Evolutionary conservation across 1,139 yeast species (phyloP).

Genomic region (Lipomyces yarrowii): DNA sequence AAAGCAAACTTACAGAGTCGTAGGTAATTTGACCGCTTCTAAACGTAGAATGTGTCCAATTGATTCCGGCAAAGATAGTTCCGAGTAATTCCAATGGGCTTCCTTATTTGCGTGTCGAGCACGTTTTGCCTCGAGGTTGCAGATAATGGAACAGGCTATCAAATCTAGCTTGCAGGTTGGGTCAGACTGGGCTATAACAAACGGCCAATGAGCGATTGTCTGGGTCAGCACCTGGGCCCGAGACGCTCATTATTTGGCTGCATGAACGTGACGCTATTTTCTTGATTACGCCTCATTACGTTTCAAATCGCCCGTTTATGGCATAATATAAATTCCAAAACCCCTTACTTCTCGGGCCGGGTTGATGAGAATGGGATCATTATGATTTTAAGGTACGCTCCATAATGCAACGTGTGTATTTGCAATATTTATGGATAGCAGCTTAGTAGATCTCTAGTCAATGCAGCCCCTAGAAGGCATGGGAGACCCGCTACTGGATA

Average conservation of each 20-base stretch:
- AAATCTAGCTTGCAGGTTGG: too few species aligned
- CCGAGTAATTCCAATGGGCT: background rate
- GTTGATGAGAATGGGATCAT: too few species aligned
- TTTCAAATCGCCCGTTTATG: too few species aligned
- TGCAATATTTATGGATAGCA: background rate
- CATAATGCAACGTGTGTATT: background rate
- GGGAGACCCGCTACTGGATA: constrained; percentile 28
- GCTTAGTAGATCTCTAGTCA: background rate
- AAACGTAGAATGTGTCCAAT: background rate
- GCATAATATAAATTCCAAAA: too few species aligned
- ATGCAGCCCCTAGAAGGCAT: constrained; percentile 13
- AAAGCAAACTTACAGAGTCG: background rate
- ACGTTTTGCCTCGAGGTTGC: background rate
- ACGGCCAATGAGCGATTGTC: too few species aligned
- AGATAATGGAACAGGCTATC: background rate
- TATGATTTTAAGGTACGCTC: too few species aligned
- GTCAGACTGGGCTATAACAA: too few species aligned
- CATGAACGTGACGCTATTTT: too few species aligned
- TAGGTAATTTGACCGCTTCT: background rate
- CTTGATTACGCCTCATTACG: background rate
- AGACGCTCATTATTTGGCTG: too few species aligned
- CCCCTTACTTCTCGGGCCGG: too few species aligned
- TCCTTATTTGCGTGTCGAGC: background rate
- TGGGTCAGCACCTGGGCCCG: too few species aligned
- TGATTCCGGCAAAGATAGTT: background rate